Conservation (phyloP, 805 yeast species). For the Lipomyces spencermartinsiae region DNA sequence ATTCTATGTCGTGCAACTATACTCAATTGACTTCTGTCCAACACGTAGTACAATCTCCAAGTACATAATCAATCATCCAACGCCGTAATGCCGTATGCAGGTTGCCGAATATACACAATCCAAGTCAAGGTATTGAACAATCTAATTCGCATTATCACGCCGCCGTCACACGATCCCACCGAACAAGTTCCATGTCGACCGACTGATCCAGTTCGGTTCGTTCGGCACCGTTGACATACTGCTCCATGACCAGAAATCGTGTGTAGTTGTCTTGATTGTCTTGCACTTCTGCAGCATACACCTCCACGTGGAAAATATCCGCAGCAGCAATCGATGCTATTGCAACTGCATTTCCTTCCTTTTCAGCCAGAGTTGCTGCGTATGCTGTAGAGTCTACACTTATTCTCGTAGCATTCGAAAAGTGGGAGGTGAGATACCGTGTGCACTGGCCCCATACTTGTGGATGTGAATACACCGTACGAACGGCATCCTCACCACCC, state of each 20-base stretch:
- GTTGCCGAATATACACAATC: background rate
- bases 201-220: constrained; percentile 18
- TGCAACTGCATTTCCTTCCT: constrained; percentile 61
- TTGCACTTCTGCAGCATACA: constrained; percentile 64
- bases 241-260: constrained; percentile 64
- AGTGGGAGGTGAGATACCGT: constrained; percentile 55
- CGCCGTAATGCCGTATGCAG: background rate
- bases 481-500: constrained; percentile 48
- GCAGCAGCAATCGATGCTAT: constrained; percentile 77
- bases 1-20: background rate
- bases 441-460: constrained; percentile 97
- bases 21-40: background rate
- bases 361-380: constrained; percentile 73
- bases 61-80: background rate
- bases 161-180: background rate
- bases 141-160: no score
- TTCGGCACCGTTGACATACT: constrained; percentile 16
- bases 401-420: constrained; percentile 53
- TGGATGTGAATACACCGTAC: constrained; percentile 84
- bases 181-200: background rate
- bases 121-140: background rate
- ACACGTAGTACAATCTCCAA: background rate
- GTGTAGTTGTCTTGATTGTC: constrained; percentile 82
- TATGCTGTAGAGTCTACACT: constrained; percentile 83
- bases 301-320: constrained; percentile 60